These are phyloP conservation scores for Microcyclospora tardicrescens DNA, from an alignment of 2,329 filamentous ascomycete species.

Conservation along the genomic window DNA sequence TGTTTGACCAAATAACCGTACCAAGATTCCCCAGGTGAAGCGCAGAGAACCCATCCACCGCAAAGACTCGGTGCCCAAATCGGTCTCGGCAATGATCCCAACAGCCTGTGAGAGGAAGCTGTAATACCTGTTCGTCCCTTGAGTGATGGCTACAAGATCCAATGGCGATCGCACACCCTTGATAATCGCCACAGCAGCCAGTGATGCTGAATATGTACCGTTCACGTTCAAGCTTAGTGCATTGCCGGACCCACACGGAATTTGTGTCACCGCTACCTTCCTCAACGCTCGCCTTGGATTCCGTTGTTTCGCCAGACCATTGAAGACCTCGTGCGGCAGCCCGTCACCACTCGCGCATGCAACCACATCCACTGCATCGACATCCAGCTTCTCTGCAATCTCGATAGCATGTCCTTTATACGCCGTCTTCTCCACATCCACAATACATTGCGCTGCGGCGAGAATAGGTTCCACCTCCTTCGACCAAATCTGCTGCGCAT, in stretches of 20 bases:
- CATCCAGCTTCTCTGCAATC: constrained; percentile 61
- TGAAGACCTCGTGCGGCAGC: constrained; percentile 85
- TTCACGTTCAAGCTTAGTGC: constrained; percentile 84
- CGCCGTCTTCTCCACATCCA: constrained; percentile 61
- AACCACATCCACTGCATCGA: constrained; percentile 71
- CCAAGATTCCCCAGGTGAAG: constrained; percentile 76
- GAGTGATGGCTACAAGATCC: constrained; percentile 78
- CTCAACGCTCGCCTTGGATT: constrained; percentile 60
- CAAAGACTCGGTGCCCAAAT: constrained; percentile 79
- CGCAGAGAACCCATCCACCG: constrained; percentile 83
- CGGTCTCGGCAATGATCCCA: constrained; percentile 79
- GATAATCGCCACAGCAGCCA: constrained; percentile 70
- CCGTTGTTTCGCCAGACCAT: constrained; percentile 65
- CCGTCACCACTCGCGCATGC: constrained; percentile 88
- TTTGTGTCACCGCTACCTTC: constrained; percentile 68
- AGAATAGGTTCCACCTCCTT: constrained; percentile 70
- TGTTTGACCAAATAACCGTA: constrained; percentile 60
- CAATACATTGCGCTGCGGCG: constrained; percentile 60
- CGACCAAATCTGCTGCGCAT: constrained; percentile 59
- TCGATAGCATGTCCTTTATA: constrained; percentile 66
- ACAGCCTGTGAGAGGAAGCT: constrained; percentile 87
- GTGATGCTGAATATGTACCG: constrained; percentile 60
- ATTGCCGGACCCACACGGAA: constrained; percentile 90
- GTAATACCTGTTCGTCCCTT: constrained; percentile 58
- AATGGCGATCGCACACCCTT: constrained; percentile 77